Evolutionary conservation across 345 rosid species (phyloP).

Genomic region (Mallotus nudiflorus): DNA sequence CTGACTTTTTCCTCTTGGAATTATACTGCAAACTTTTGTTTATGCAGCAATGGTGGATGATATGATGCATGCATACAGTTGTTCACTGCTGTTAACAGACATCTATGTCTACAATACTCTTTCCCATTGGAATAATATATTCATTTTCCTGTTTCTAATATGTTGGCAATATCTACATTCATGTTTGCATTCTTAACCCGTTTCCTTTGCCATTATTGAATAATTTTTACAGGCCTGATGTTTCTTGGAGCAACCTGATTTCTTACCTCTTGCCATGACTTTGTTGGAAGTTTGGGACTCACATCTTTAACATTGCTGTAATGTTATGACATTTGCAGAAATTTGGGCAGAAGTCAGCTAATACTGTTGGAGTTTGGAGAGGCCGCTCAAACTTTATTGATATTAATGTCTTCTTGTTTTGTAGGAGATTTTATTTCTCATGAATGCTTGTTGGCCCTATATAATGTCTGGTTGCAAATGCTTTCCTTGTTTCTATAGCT

Average conservation of each 20-base stretch:
- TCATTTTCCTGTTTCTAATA: neutral
- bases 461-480: constrained; percentile 39
- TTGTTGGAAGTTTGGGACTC: constrained; percentile 99
- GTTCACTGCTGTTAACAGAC: neutral
- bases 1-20: constrained; percentile 3
- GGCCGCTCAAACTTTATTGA: constrained; percentile 30
- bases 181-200: constrained; percentile 42
- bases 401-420: constrained; percentile 39
- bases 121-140: neutral
- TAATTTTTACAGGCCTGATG: constrained; percentile 83
- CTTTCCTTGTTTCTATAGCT: constrained; percentile 12
- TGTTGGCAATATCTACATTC: constrained; percentile 7
- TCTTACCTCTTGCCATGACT: constrained; percentile 90
- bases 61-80: neutral
- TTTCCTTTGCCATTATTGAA: constrained; percentile 30
- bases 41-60: constrained; percentile 20
- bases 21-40: constrained; percentile 4
- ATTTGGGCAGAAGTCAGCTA: constrained; percentile 43
- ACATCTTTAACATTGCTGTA: constrained; percentile 97
- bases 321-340: constrained; percentile 99
- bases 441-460: constrained; percentile 38
- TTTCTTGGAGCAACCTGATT: constrained; percentile 97
- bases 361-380: constrained; percentile 27
- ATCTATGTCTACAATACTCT: neutral
- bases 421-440: constrained; percentile 42